These are phyloP conservation scores for Fomes fomentarius DNA, from an alignment of 1,284 basidiomycete genomes.

Conservation along the genomic window DNA sequence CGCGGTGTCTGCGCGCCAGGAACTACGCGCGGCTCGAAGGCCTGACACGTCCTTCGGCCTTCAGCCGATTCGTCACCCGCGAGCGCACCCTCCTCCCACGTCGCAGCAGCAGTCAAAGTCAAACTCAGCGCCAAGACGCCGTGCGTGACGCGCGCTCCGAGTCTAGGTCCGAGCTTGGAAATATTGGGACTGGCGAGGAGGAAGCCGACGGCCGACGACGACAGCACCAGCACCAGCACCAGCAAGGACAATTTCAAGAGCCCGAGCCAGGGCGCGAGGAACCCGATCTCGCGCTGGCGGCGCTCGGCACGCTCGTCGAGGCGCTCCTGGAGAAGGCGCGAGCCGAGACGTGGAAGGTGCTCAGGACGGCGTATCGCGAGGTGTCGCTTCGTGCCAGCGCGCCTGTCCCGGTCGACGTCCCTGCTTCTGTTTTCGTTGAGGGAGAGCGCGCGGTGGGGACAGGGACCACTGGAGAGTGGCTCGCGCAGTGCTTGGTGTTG, in stretches of 20 bases:
- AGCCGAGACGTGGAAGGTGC: constrained; percentile 57
- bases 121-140: no score
- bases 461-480: constrained; percentile 52
- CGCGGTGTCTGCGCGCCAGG: constrained; percentile 48
- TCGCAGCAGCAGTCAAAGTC: no score
- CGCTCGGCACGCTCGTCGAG: constrained; percentile 48
- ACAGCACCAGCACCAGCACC: no score
- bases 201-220: no score
- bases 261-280: background rate
- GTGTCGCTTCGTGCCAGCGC: constrained; percentile 36
- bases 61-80: constrained; percentile 18
- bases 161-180: no score
- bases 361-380: constrained; percentile 69
- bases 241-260: no score
- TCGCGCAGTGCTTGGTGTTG: constrained; percentile 50
- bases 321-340: constrained; percentile 52
- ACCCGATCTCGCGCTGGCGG: constrained; percentile 40
- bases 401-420: no score
- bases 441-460: constrained; percentile 39
- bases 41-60: constrained; percentile 36
- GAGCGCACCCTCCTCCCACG: no score
- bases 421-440: no score
- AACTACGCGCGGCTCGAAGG: constrained; percentile 56
- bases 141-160: no score
- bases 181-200: no score